Percentiles rank a stretch among this genome's conserved stretches.
Conservation (phyloP, 768 basidiomycete genomes). For the Pilatotrama ljubarskyi region DNA sequence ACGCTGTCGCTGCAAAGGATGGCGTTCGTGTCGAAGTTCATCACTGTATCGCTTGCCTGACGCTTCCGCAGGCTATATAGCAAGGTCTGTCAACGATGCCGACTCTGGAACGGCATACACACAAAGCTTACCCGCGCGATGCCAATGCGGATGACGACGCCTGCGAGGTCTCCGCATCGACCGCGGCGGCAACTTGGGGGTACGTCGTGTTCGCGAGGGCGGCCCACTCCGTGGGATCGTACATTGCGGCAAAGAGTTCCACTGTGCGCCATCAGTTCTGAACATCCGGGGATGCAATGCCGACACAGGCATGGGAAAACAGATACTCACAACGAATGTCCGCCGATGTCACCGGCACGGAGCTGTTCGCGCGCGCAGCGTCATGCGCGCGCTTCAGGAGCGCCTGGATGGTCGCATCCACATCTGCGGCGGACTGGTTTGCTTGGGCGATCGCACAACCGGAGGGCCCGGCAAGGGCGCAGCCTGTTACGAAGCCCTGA, state of each 20-base stretch:
- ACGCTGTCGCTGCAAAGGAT: constrained; percentile 16
- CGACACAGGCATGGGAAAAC: no score
- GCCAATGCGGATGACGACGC: neutral
- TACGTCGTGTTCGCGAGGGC: constrained; percentile 1
- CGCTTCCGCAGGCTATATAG: neutral
- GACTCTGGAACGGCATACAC: no score
- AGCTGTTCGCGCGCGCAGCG: constrained; percentile 2
- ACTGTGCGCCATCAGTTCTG: no score
- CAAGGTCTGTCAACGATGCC: neutral
- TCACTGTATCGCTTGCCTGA: neutral
- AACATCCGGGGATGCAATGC: no score
- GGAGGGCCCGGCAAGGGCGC: constrained; percentile 5
- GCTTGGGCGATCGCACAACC: constrained; percentile 3
- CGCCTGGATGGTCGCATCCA: constrained; percentile 2
- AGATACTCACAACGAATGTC: constrained; percentile 5
- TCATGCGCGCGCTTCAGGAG: constrained; percentile 2
- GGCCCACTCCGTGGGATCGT: neutral
- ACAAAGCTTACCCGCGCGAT: neutral
- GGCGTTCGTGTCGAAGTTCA: neutral
- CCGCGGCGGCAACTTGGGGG: neutral
- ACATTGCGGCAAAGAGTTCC: neutral
- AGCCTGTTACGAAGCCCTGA: constrained; percentile 5
- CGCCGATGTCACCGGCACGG: constrained; percentile 7
- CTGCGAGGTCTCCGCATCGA: neutral
- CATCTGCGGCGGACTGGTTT: neutral